Evolutionary conservation across 495 filamentous ascomycete species (phyloP).

Genomic region (Neurospora sp.): DNA sequence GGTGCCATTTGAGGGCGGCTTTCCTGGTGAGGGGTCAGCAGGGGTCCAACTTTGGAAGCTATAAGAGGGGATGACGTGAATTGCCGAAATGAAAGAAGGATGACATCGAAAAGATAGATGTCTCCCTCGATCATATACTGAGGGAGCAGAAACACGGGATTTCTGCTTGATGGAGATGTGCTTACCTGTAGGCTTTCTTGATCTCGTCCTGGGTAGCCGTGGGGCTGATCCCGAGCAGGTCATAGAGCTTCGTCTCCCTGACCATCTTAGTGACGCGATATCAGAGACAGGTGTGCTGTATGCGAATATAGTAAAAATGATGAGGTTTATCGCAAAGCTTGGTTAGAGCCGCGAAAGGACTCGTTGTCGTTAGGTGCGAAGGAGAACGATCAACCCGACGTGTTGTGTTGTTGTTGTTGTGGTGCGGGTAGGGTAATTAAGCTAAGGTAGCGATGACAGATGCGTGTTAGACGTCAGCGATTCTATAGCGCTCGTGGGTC

Average conservation of each 20-base stretch:
- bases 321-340: neutral
- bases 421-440: neutral
- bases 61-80: constrained; percentile 1
- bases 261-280: constrained; percentile 50
- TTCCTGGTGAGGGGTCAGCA: constrained; percentile 45
- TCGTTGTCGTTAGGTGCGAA: neutral
- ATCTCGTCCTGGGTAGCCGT: constrained; percentile 84
- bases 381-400: neutral
- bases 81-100: neutral
- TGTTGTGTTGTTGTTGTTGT: neutral
- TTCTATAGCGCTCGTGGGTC: neutral
- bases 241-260: constrained; percentile 79
- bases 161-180: neutral
- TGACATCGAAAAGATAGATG: neutral
- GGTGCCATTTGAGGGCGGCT: constrained; percentile 84
- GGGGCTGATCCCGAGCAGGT: constrained; percentile 64
- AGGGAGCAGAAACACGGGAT: neutral
- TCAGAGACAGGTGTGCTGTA: neutral
- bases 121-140: neutral
- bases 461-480: neutral
- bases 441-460: neutral
- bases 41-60: neutral
- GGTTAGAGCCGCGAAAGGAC: neutral
- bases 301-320: neutral
- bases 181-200: constrained; percentile 90